Evolutionary conservation across 2,329 filamentous ascomycete species (phyloP), one percentile per base, ranked within the genome.

Genomic region (Colletotrichum phormii): DNA sequence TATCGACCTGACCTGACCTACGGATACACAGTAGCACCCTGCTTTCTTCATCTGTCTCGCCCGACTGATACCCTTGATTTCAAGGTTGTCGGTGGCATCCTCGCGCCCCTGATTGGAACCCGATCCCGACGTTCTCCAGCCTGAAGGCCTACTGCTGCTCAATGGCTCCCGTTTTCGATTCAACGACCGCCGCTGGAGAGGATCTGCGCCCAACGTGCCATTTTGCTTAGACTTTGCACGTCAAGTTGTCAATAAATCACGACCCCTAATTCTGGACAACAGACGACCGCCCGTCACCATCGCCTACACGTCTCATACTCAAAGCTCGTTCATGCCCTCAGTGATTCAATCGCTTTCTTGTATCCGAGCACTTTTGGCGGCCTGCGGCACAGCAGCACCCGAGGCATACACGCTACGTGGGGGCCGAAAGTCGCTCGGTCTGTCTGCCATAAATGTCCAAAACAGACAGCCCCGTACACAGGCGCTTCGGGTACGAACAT

Each of bases 351-450:
- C 33, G 42, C 33, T 53, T 15, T 35, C 58, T 59, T 55, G 46
- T 49, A 22, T 64, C 71, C 55, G 63, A 65, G 70, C 54, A 31
- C 42, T 22, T 61, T 33, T 49, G 49, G 63, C 37, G 24, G 46
- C 26, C 57, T 57, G 66, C 67, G 67, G 60, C 71, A 71, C 61
- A 70, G 55, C 54, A 65, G 35, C 55, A 49, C 29, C 61, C 60
- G 54, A 55, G 49, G 60, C 55, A 57, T 46, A 22, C 33, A n/a
- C 59, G 12, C 22, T 61, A 57, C 66, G 49, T 60, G 66, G 70
- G 66, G 70, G 66, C 66, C 60, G n/a, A 24, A 55, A 60, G 18
- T 60, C 65, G 59, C 54, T 64, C 60, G 58, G 69, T 51, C n/a
- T 64, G 51, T 33, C 64, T 72, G 9, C 59, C 61, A 53, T 29